Evolutionary conservation across 129 eudicot species (phyloP), one percentile per base, ranked within the genome.

Genomic region (Flaveria brownii): DNA sequence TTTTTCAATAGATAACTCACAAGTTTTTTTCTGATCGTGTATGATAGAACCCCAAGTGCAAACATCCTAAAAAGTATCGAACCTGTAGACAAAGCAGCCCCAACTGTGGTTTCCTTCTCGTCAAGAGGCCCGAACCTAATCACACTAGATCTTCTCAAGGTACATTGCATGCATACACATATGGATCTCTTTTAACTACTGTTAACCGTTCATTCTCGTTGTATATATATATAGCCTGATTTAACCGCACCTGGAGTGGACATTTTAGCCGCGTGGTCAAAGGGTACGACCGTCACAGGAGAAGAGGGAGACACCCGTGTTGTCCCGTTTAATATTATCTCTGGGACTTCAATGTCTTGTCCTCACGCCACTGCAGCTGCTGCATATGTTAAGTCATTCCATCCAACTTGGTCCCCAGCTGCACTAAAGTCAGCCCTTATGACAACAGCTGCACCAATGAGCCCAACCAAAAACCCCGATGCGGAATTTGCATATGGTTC

Each of bases 271-370:
- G 88, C 93, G 13, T 88, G 90, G 90, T 83, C 90, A 4, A 68
- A 47, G 67, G 84, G 55, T 15, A 68, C 85, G 28, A 76, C 83
- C 1, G 73, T 73, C 25, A 83, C 93, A 1, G 86, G 86, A 62
- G 36, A n/a, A 3, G 33, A 60, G 7, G 88, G 80, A 12, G 93
- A 86, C 67, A 73, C 60, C 1, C 84, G 90, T 65, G 83, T 76
- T 4, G 90, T 81, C 36, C 75, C 86, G 6, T 88, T 23, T 80
- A 88, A 81, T 64, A 83, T 86, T 13, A 60, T 84, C 12, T 86
- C 89, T 1, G 95, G 95, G 3, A 89, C 91, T 8, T 89, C 95
- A 11, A 86, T 89, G 95, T 74, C 95, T 30, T 89, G 95, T 68
- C 95, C 95, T 16, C 95, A 89, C 36, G 90, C 83, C 13, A 15